A percentile compares a stretch with the other conserved stretches of the same genome.
Conservation (phyloP, 2,329 filamentous ascomycete species). For the Pseudogymnoascus sp. region DNA sequence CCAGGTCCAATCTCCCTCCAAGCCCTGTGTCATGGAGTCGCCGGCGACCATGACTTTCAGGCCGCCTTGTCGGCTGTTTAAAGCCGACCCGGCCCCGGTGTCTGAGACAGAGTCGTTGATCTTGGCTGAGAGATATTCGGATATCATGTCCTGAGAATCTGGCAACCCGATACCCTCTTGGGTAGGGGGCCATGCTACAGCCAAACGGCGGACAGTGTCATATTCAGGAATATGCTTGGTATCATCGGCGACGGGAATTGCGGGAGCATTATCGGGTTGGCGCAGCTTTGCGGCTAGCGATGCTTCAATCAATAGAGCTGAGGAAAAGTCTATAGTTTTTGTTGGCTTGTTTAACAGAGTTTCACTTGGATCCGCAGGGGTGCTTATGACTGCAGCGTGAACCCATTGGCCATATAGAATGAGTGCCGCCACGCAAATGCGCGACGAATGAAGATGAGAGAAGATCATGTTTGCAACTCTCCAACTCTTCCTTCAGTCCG, state of each 20-base stretch:
- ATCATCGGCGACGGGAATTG: background rate
- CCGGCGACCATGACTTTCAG: constrained; percentile 29
- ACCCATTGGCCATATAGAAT: background rate
- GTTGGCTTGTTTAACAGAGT: background rate
- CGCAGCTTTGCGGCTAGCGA: background rate
- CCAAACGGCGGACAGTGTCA: background rate
- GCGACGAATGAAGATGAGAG: background rate
- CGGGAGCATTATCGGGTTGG: background rate
- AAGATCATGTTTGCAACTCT: background rate
- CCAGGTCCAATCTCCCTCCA: constrained; percentile 37
- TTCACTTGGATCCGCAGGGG: background rate
- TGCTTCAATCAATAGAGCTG: background rate
- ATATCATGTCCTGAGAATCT: background rate
- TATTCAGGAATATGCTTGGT: background rate
- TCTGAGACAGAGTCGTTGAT: background rate
- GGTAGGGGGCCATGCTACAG: background rate
- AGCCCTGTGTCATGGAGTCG: constrained; percentile 34
- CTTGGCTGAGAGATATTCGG: background rate
- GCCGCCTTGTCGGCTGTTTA: background rate
- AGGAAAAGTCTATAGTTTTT: background rate
- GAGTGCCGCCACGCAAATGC: background rate
- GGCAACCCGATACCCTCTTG: background rate
- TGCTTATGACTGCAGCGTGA: background rate
- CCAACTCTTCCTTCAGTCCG: background rate
- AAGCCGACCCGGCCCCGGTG: background rate